Percentiles rank a stretch among this genome's conserved stretches.
phyloP scores from a whole-genome alignment of 306 rosid species.

The Ziziphus jujuba region DNA sequence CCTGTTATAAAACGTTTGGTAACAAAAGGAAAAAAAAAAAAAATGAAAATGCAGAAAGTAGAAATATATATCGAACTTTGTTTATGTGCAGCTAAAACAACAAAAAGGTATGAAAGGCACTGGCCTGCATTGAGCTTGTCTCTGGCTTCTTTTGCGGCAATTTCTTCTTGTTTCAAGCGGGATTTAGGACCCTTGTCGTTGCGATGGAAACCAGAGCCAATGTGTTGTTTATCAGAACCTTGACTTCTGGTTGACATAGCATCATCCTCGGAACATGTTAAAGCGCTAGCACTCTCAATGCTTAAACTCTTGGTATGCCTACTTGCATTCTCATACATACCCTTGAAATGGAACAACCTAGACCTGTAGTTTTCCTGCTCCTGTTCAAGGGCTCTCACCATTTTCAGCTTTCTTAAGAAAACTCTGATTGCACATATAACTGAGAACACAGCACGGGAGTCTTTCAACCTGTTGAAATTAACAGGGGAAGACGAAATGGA shows the following conservation, averaged over 20 bases:
- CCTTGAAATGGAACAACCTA: constrained; percentile 35
- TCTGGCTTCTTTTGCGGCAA: constrained; percentile 47
- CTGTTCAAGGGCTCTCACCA: constrained; percentile 36
- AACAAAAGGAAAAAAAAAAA: no score
- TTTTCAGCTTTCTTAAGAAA: constrained; percentile 25
- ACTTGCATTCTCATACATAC: constrained; percentile 32
- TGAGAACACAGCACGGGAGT: constrained; percentile 15
- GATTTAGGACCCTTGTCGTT: constrained; percentile 31
- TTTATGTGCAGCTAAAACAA: not conserved
- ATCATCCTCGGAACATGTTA: constrained; percentile 43
- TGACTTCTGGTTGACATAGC: constrained; percentile 31
- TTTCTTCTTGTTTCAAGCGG: constrained; percentile 43
- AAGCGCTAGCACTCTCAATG: constrained; percentile 38
- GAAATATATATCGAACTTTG: no score
- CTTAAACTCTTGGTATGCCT: constrained; percentile 71
- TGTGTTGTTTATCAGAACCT: constrained; percentile 29
- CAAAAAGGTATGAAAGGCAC: not conserved
- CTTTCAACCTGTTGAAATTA: constrained; percentile 7
- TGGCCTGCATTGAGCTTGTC: constrained; percentile 31
- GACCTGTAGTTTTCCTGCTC: constrained; percentile 30
- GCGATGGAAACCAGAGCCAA: not conserved
- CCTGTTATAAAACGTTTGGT: no score
- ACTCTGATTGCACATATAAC: constrained; percentile 14
- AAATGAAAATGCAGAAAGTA: no score
- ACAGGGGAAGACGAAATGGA: not conserved